Percentiles rank a stretch among this genome's conserved stretches.
phyloP scores from a whole-genome alignment of 768 basidiomycete species.

The Arthromyces matolae region DNA sequence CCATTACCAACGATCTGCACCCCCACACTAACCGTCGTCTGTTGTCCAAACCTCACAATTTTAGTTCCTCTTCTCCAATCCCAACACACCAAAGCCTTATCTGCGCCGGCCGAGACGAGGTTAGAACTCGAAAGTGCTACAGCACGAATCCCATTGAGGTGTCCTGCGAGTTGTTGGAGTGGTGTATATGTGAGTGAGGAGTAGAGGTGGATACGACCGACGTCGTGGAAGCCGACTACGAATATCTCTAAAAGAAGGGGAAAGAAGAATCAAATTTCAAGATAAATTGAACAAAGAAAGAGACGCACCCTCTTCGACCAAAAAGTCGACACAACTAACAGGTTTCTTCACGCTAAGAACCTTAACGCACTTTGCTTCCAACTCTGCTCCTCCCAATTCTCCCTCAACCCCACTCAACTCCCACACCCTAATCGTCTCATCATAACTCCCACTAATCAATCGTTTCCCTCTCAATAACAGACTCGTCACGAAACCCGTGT shows the following conservation, averaged over 20 bases:
- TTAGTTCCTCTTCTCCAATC: constrained; percentile 88
- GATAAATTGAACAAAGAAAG: neutral
- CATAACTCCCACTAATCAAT: constrained; percentile 86
- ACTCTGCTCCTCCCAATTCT: constrained; percentile 58
- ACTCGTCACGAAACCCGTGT: constrained; percentile 86
- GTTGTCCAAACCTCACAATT: constrained; percentile 88
- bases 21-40: constrained; percentile 88
- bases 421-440: constrained; percentile 93
- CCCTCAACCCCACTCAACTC: too few species aligned
- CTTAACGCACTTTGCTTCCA: too few species aligned
- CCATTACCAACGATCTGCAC: constrained; percentile 74
- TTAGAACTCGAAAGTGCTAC: constrained; percentile 83
- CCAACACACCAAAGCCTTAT: constrained; percentile 80
- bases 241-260: constrained; percentile 60
- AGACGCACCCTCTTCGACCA: constrained; percentile 68
- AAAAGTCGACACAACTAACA: constrained; percentile 85
- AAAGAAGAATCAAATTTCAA: neutral
- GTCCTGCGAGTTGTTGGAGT: constrained; percentile 79
- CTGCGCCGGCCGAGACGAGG: constrained; percentile 80
- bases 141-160: constrained; percentile 86
- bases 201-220: constrained; percentile 87
- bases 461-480: constrained; percentile 73
- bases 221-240: constrained; percentile 89
- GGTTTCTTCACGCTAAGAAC: constrained; percentile 82
- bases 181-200: constrained; percentile 82